These are phyloP conservation scores for Setomelanomma holmii DNA, from an alignment of 2,329 filamentous ascomycete genomes.

Conservation along the genomic window DNA sequence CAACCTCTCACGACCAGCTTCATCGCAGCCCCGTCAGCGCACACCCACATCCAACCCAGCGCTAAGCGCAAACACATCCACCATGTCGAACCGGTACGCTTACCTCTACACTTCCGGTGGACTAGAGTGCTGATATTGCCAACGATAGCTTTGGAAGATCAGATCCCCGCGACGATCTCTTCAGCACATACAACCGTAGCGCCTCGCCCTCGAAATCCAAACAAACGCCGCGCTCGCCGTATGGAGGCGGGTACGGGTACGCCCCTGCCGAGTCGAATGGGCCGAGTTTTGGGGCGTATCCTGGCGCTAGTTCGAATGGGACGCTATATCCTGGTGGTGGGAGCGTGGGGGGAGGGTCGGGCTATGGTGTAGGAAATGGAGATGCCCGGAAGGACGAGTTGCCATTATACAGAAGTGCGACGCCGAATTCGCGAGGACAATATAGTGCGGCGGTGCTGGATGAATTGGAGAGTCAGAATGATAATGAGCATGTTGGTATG, in stretches of 20 bases:
- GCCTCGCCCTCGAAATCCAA: conserved; percentile 48
- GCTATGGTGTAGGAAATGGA: conserved; percentile 8
- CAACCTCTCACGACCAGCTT: too few relatives aligned
- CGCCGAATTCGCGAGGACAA: conserved; percentile 72
- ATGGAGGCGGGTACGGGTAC: conserved; percentile 36
- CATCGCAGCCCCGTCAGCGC: conserved; percentile 1
- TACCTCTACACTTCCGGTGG: too few relatives aligned
- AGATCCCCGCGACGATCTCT: conserved; percentile 47
- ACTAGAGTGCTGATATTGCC: too few relatives aligned
- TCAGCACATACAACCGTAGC: conserved; percentile 48
- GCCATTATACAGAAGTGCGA: conserved; percentile 46
- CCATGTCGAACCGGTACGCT: conserved; percentile 34
- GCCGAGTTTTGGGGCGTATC: conserved; percentile 44
- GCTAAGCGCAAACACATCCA: not conserved
- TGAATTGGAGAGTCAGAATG: conserved; percentile 95
- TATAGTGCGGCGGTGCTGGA: conserved; percentile 92
- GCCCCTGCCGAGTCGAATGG: conserved; percentile 14
- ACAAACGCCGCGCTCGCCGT: conserved; percentile 26
- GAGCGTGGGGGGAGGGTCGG: conserved; percentile 8
- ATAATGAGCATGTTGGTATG: conserved; percentile 79
- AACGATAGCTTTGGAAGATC: conserved; percentile 39
- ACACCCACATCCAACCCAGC: not conserved
- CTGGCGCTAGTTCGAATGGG: conserved; percentile 24
- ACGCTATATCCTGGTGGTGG: conserved; percentile 18
- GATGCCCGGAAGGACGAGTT: not conserved